Base-by-base conservation (phyloP, 371 early-diverging fungal genomes). In the Rhizopus arrhizus region DNA sequence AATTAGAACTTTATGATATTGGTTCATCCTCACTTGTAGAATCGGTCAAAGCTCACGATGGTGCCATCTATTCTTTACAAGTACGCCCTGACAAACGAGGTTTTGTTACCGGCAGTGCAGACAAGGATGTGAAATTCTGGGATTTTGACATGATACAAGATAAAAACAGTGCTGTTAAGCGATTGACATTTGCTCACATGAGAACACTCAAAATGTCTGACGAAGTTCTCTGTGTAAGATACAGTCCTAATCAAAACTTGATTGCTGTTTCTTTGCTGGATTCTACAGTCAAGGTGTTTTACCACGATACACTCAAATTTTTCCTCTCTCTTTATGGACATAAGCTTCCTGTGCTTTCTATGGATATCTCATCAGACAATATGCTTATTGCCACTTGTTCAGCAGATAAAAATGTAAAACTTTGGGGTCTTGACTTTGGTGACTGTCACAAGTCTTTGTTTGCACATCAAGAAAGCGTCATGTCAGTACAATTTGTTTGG, bases 381-480 rank as follows among this genome's bases (percentile, higher is more conserved):
- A 83, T 84, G 32, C 70, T 97, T 64, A 84, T 98, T 67, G 91
- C 91, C 31, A 95, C 97, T 1, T 92, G 89, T 16, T 92, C 93
- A 3, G 91, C 96, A 0, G 98, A 98, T 82, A 98, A 98, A 82
- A 93, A 94, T 56, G 86, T 97, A 55, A 97, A 97, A 73, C 75
- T 98, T 29, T 98, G 98, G 98, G 98, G 98, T 50, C 78, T 97
- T 63, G 98, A 98, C 74, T 98, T 97, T 73, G 98, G 98, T 66
- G 98, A 98, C 80, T 98, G 98, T 69, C 98, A 95, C 74, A 89
- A 90, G 67, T 93, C 94, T 41, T 64, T 97, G 49, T 86, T 93
- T 71, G 97, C 96, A 4, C 98, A 98, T 83, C 88, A 91, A 68
- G 98, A 96, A 66, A 84, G 89, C 41, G 88, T 98, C 36, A 95